Evolutionary conservation across 1,284 basidiomycete genomes (phyloP).

Genomic region (Heterobasidion irregulare): DNA sequence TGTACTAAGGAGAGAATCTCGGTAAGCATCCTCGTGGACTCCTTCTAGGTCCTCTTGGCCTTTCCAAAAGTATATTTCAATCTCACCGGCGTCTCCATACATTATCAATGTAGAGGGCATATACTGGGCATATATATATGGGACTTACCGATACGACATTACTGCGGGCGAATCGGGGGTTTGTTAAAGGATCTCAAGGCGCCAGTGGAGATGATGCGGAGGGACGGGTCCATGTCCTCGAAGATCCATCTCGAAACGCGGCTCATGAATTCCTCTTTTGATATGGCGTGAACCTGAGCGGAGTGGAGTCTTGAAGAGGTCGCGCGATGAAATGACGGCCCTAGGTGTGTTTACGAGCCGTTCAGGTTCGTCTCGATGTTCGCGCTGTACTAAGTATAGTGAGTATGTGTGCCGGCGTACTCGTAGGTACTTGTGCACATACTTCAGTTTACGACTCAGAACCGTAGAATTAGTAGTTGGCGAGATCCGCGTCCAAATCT

Average conservation of each 20-base stretch:
- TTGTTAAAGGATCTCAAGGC: neutral
- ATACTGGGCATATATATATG: neutral
- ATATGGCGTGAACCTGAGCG: neutral
- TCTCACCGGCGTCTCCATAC: neutral
- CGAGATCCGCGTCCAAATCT: no score
- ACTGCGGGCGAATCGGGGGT: neutral
- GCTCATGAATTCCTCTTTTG: neutral
- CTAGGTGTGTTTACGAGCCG: no score
- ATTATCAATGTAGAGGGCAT: neutral
- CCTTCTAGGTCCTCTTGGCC: neutral
- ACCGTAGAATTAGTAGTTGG: no score
- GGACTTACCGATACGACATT: neutral
- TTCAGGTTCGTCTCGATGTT: no score
- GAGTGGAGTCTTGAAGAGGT: neutral
- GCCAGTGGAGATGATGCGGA: neutral
- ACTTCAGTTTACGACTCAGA: no score
- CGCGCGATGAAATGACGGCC: neutral
- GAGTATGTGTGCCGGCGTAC: no score
- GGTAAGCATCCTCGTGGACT: neutral
- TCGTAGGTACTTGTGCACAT: no score
- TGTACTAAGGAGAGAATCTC: neutral
- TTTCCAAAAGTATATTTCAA: neutral
- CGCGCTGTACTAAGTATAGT: no score
- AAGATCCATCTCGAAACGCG: neutral
- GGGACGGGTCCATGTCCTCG: neutral